Conservation (phyloP, 2,329 filamentous ascomycete genomes). For the Xylaria arbuscula region DNA sequence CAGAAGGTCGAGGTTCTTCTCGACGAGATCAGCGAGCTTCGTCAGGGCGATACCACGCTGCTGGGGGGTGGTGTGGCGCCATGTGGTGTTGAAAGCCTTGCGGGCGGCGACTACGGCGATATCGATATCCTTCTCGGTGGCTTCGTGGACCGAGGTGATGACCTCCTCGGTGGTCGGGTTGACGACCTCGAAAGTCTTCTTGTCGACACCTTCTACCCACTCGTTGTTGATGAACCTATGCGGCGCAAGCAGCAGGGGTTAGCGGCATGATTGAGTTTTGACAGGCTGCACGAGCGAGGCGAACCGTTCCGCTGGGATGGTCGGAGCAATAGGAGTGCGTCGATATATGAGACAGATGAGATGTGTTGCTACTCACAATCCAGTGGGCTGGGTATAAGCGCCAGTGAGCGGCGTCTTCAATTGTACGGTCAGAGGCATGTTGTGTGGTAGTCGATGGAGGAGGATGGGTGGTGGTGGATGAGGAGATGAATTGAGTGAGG, state of each 20-base stretch:
- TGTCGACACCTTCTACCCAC: conserved; percentile 84
- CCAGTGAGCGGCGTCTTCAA: conserved; percentile 76
- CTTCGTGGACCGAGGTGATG: conserved; percentile 85
- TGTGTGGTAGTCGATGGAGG: conserved; percentile 35
- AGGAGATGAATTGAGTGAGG: background rate
- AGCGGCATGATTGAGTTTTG: conserved; percentile 25
- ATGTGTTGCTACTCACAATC: conserved; percentile 61
- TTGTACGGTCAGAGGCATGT: conserved; percentile 65
- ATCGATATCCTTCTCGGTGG: conserved; percentile 85
- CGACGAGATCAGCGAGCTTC: conserved; percentile 83
- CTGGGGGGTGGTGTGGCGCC: conserved; percentile 75
- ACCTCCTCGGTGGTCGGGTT: conserved; percentile 88
- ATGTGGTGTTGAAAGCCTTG: conserved; percentile 82
- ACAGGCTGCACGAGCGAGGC: background rate
- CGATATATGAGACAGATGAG: background rate
- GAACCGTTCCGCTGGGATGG: background rate
- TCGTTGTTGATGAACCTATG: conserved; percentile 91
- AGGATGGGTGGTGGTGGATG: background rate
- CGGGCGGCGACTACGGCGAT: conserved; percentile 86
- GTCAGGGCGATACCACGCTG: conserved; percentile 75
- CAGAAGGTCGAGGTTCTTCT: conserved; percentile 80
- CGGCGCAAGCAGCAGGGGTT: conserved; percentile 23
- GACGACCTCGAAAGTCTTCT: conserved; percentile 91
- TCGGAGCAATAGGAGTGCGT: background rate
- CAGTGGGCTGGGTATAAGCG: conserved; percentile 68